These are phyloP conservation scores for Polyporus tsugae DNA, from an alignment of 1,284 basidiomycete species.

Conservation along the genomic window DNA sequence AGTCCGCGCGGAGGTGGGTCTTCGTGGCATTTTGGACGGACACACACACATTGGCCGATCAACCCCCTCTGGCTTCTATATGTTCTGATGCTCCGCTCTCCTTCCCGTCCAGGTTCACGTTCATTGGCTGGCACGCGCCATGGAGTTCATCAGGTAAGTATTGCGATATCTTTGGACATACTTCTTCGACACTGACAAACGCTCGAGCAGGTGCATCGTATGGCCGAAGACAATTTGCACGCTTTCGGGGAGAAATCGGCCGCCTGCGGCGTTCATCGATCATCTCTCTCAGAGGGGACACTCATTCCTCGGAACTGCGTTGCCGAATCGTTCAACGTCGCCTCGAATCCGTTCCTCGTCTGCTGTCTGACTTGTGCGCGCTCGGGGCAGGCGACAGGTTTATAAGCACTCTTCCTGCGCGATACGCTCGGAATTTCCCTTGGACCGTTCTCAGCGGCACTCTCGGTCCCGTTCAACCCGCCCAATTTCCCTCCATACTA, in stretches of 20 bases:
- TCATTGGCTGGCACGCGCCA: not conserved
- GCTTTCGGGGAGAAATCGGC: not conserved
- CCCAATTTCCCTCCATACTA: not conserved
- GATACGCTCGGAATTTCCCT: not conserved
- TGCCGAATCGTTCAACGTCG: not conserved
- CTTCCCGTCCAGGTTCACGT: not conserved
- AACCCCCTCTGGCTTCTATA: not conserved
- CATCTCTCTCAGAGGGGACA: not conserved
- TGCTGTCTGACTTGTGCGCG: not conserved
- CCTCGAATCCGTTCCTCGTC: not conserved
- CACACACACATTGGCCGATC: not conserved
- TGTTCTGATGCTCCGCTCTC: conserved; percentile 1
- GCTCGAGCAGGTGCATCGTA: not conserved
- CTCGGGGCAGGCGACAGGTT: not conserved
- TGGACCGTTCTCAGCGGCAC: not conserved
- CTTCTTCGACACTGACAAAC: not conserved
- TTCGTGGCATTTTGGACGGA: not conserved
- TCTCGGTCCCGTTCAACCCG: not conserved
- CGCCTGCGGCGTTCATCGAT: not conserved
- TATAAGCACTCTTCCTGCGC: conserved; percentile 1
- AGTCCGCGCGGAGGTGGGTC: not conserved
- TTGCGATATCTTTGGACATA: not conserved
- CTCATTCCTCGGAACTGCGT: not conserved
- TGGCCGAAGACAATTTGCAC: not conserved
- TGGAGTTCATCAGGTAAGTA: not conserved